phyloP scores from a whole-genome alignment of 1,284 basidiomycete species.

The Papiliotrema nemorosa region DNA sequence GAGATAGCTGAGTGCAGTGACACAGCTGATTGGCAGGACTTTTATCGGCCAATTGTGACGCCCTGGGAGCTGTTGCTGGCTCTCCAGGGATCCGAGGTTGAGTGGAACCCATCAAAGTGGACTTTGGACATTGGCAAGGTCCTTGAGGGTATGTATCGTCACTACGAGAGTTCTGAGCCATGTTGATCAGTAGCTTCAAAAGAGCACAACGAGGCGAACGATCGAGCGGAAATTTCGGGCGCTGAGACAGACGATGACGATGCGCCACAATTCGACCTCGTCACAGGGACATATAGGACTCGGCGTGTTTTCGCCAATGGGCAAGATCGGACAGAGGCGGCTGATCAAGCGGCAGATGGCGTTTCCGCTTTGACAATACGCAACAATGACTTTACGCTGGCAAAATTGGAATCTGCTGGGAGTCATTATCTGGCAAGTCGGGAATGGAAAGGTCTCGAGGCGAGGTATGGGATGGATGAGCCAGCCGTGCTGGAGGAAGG shows the following conservation, averaged over 20 bases:
- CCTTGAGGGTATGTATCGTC: constrained; percentile 23
- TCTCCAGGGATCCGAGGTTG: constrained; percentile 68
- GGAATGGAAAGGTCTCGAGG: constrained; percentile 79
- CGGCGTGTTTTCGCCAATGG: constrained; percentile 15
- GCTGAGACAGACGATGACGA: constrained; percentile 50
- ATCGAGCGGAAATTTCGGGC: constrained; percentile 12
- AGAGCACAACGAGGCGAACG: constrained; percentile 12
- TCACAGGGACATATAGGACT: constrained; percentile 82
- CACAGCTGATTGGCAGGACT: constrained; percentile 60
- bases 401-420: constrained; percentile 67
- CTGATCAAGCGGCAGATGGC: background rate
- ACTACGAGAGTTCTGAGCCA: background rate
- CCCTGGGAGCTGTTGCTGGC: constrained; percentile 90
- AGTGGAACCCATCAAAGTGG: constrained; percentile 59
- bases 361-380: constrained; percentile 55
- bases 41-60: constrained; percentile 84
- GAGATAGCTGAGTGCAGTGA: constrained; percentile 13
- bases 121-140: constrained; percentile 55
- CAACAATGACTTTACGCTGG: constrained; percentile 57
- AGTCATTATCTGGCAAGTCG: constrained; percentile 55
- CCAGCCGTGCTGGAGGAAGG: constrained; percentile 84
- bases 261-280: constrained; percentile 75
- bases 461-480: constrained; percentile 70
- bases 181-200: background rate
- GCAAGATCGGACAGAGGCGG: constrained; percentile 1